Base-by-base conservation (phyloP, 345 rosid species). In the Heritiera fomes region DNA sequence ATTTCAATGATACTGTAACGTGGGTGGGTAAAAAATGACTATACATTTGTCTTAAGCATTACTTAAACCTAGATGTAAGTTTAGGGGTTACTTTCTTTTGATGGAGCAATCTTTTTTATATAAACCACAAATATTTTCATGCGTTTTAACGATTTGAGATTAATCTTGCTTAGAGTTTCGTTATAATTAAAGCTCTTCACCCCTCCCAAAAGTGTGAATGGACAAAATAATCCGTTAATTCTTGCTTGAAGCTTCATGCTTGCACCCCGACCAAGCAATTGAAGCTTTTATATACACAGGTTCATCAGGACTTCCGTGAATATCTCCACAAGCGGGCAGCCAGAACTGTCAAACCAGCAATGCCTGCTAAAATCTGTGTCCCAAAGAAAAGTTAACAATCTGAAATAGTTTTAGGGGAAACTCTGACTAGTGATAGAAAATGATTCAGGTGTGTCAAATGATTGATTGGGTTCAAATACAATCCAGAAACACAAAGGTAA, bases 281-380 rank as follows among this genome's bases (percentile, higher is more conserved):
- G 12, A 30, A 49, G 3, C 7, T 12, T 30, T 53, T 32, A 34
- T 8, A 41, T 15, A 38, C 23, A 66, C 46, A 38, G 49, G 55
- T 52, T 66, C 70, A 77, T 73, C 79, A 82, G 1, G 85, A 80
- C 59, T 80, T 87, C 38, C 92, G 84, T 46, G 97, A 90, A 72
- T 83, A 82, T 90, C 92, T 91, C 98, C 98, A 95, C 58, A 91
- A 82, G 80, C 86, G 64, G 77, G 88, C 40, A 34, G 87, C 91
- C 61, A 90, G 38, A 71, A 88, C 78, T 15, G 91, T 83, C 66
- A 89, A 58, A 66, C 88, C 85, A 61, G 92, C 93, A 56, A 94
- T 56, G 70, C 91, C 88, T 7, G 77, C 91, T 86, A 93, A 78
- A 79, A 91, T 81, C 98, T 95, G 90, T 60, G 70, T 80, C 43